Evolutionary conservation across 1,139 yeast species (phyloP).

Genomic region (Scheffersomyces illinoinensis): DNA sequence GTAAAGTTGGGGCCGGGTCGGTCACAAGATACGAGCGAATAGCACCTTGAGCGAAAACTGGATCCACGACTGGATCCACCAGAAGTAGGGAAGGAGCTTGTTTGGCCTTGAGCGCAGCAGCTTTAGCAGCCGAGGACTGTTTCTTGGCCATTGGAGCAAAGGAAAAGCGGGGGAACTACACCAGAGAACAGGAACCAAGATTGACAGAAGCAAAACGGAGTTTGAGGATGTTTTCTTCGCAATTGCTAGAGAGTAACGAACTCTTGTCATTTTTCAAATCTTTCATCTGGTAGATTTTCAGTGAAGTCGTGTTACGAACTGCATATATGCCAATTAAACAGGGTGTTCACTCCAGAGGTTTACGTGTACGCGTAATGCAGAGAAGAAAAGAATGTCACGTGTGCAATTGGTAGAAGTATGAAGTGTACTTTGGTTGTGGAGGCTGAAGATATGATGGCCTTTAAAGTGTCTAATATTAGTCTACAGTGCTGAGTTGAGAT

Average conservation of each 20-base stretch:
- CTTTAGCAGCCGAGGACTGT: constrained; percentile 6
- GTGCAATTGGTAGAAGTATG: not conserved
- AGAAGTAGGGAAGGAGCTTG: constrained; percentile 10
- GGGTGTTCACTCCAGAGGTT: not conserved
- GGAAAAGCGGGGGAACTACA: not conserved
- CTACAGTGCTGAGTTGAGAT: not conserved
- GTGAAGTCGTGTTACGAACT: not conserved
- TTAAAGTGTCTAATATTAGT: too few species aligned
- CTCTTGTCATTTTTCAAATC: not conserved
- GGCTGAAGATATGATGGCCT: not conserved
- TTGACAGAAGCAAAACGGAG: not conserved
- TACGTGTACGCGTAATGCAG: not conserved
- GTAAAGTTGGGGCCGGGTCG: constrained; percentile 19
- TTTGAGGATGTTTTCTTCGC: not conserved
- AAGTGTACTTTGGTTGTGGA: not conserved
- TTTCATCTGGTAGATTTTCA: not conserved
- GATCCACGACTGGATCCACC: constrained; percentile 31
- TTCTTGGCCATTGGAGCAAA: constrained; percentile 7
- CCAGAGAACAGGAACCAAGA: not conserved
- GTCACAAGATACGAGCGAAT: constrained; percentile 31
- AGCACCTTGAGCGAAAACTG: constrained; percentile 25
- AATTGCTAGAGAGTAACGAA: not conserved
- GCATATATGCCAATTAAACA: not conserved
- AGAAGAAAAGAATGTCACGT: not conserved
- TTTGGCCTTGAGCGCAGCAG: constrained; percentile 10